phyloP scores from a whole-genome alignment of 1,284 basidiomycete genomes.

The Trichosporon faecale region DNA sequence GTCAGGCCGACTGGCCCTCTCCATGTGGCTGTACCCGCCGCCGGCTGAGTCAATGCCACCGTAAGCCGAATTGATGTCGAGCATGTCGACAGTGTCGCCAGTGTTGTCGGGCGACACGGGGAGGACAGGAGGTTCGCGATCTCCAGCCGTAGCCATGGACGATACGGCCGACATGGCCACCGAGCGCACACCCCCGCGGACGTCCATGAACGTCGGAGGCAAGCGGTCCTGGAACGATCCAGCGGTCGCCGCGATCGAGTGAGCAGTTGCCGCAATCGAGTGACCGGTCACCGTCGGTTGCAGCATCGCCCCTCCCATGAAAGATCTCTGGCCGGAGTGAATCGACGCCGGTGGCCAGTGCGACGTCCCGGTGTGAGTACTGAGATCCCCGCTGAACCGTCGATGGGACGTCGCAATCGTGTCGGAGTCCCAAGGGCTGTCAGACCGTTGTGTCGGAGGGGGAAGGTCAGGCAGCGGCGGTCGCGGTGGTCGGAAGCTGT shows the following conservation, averaged over 20 bases:
- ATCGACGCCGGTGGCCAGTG: slow-evolving; percentile 6
- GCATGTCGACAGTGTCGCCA: background rate
- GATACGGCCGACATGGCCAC: background rate
- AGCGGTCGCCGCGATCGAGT: background rate
- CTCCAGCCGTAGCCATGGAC: background rate
- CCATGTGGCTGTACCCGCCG: background rate
- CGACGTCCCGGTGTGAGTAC: background rate
- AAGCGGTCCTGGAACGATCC: background rate
- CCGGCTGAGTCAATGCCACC: background rate
- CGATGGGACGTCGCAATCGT: background rate
- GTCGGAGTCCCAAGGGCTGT: background rate
- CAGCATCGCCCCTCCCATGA: background rate
- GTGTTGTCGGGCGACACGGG: background rate
- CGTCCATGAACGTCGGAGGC: background rate
- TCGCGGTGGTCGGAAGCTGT: background rate
- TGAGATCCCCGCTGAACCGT: background rate
- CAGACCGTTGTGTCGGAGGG: background rate
- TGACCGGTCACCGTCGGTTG: background rate
- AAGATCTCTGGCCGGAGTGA: background rate
- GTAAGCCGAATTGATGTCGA: background rate
- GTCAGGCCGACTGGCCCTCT: background rate
- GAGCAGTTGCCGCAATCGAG: background rate
- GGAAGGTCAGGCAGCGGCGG: slow-evolving; percentile 1
- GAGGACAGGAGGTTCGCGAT: background rate
- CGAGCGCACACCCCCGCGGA: background rate